Base-by-base conservation (phyloP, 306 rosid genomes). In the Prunus armeniaca region DNA sequence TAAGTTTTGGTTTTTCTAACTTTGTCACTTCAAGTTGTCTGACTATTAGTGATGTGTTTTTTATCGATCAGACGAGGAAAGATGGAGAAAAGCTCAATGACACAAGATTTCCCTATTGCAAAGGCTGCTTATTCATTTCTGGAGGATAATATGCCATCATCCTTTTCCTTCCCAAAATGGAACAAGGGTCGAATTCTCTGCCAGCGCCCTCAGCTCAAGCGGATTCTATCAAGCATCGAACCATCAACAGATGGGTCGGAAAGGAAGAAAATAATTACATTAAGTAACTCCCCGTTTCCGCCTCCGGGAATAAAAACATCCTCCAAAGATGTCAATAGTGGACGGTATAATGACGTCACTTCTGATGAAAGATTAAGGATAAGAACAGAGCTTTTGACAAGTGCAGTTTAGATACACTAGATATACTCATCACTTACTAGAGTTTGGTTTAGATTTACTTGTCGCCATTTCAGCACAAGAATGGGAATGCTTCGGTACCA, bases 101-200 rank as follows among this genome's bases (percentile, higher is more conserved):
- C 86, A 77, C 89, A 81, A 77, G 91, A 88, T 19, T 81, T 86
- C 55, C 97, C 91, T 0, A 73, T 91, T 2, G 88, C 98, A 56
- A 96, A 89, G 89, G 89, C 93, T 74, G 93, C 89, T 46, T 86
- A 84, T 75, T 84, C 88, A 54, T 89, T 92, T 85, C 86, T 96
- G 65, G 91, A 87, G 84, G 98, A 89, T 72, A 88, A 82, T 38
- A 83, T 82, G 58, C 71, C 88, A 24, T 78, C 89, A 0, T 86
- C 89, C 76, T 90, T 92, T 65, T 71, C 75, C 51, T 95, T 89
- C 83, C 89, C 98, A 6, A 73, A 79, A 52, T 96, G 99, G 98
- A 96, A 91, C 90, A 88, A 82, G 52, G 96, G 99, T 70, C 91
- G 99, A 80, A 84, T 96, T 78, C 72, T 92, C 85, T 96, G 99